Percentiles rank a stretch among this genome's conserved stretches.
Conservation (phyloP, 352 stramenopile genomes). For the Pythium diclinum region DNA sequence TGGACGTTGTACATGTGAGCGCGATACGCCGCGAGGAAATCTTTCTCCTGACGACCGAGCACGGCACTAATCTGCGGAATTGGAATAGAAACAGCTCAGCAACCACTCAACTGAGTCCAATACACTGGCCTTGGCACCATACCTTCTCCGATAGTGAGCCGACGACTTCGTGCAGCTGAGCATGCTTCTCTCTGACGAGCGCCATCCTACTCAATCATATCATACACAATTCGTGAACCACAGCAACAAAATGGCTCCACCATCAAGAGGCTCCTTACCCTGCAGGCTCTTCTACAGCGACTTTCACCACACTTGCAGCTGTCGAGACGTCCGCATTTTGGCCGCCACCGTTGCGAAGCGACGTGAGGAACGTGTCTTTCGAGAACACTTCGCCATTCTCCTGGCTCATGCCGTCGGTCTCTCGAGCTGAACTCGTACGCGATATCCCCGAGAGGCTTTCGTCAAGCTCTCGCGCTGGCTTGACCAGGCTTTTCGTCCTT, state of each 20-base stretch:
- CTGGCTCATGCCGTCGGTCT: slow-evolving; percentile 39
- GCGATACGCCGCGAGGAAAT: slow-evolving; percentile 92
- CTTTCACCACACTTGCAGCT: slow-evolving; percentile 6
- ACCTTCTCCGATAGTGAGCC: slow-evolving; percentile 82
- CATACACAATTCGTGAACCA: neutral
- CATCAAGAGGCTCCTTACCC: slow-evolving; percentile 29
- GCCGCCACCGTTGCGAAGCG: slow-evolving; percentile 45
- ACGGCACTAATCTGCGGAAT: slow-evolving; percentile 73
- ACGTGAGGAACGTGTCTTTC: slow-evolving; percentile 80
- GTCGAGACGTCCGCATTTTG: slow-evolving; percentile 12
- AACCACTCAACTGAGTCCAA: neutral
- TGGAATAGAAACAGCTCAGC: neutral
- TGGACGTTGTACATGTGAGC: slow-evolving; percentile 95
- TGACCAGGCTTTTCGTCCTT: neutral
- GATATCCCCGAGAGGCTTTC: neutral
- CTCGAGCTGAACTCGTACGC: neutral
- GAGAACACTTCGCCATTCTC: slow-evolving; percentile 61
- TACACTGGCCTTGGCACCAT: neutral
- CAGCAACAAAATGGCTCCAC: neutral
- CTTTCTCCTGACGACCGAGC: slow-evolving; percentile 88
- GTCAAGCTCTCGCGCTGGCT: neutral
- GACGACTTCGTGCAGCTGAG: slow-evolving; percentile 77
- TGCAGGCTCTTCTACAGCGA: slow-evolving; percentile 38
- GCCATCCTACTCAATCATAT: slow-evolving; percentile 47
- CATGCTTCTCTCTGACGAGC: slow-evolving; percentile 73